Conservation (phyloP, 805 yeast species). For the Cephaloascus albidus region DNA sequence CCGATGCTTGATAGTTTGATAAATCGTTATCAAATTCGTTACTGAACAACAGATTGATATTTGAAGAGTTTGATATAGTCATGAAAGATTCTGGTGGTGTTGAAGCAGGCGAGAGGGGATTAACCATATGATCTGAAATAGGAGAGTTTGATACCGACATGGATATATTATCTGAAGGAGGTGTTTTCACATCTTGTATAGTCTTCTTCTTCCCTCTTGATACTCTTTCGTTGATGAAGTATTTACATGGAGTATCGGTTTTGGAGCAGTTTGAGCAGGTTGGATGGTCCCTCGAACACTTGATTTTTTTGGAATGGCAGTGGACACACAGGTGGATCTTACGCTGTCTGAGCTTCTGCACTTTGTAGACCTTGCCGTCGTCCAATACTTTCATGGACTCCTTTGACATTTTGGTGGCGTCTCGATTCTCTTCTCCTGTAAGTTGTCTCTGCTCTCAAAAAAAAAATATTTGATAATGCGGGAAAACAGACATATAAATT, state of each 20-base stretch:
- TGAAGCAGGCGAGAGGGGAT: slow-evolving; percentile 2
- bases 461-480: too few relatives aligned
- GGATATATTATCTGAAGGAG: not conserved
- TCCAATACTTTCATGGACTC: slow-evolving; percentile 23
- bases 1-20: too few relatives aligned
- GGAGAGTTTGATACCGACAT: not conserved
- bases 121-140: not conserved
- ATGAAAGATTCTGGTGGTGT: too few relatives aligned
- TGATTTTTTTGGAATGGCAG: slow-evolving; percentile 53
- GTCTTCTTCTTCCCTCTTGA: slow-evolving; percentile 30
- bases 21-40: not conserved
- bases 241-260: slow-evolving; percentile 37
- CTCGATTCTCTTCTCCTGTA: too few relatives aligned
- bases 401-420: not conserved
- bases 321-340: slow-evolving; percentile 47
- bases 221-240: slow-evolving; percentile 49
- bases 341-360: slow-evolving; percentile 53
- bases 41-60: not conserved
- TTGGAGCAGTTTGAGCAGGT: slow-evolving; percentile 45
- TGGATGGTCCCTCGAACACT: slow-evolving; percentile 53
- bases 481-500: too few relatives aligned
- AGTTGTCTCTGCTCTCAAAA: too few relatives aligned
- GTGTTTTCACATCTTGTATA: slow-evolving; percentile 1
- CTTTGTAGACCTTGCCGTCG: slow-evolving; percentile 47
- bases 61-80: not conserved